Conservation (phyloP, 2,329 filamentous ascomycete species). For the Chaetomiaceae sp. region DNA sequence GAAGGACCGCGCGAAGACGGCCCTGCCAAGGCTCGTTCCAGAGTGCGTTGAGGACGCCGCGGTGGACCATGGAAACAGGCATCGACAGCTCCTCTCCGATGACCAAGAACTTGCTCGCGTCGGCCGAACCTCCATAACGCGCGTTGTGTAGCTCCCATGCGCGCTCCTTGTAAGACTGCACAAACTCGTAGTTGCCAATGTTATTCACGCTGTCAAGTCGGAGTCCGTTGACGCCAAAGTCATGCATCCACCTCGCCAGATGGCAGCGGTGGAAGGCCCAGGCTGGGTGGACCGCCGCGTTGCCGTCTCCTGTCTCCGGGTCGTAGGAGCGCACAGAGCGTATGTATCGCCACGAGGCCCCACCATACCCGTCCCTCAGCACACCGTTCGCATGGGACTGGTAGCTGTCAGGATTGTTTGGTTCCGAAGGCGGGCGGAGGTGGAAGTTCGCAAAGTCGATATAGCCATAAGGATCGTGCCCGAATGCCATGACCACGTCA, state of each 20-base stretch:
- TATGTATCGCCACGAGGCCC: constrained; percentile 22
- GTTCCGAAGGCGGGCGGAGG: constrained; percentile 20
- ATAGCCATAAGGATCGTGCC: constrained; percentile 23
- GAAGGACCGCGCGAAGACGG: constrained; percentile 19
- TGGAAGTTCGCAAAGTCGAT: constrained; percentile 23
- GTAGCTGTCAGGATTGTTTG: constrained; percentile 25
- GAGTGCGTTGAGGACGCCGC: constrained; percentile 22
- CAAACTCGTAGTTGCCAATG: constrained; percentile 26
- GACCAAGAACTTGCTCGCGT: constrained; percentile 24
- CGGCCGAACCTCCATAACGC: constrained; percentile 7
- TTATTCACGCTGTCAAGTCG: constrained; percentile 28
- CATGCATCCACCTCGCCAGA: constrained; percentile 25
- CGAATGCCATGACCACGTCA: constrained; percentile 27
- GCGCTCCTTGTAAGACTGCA: constrained; percentile 22
- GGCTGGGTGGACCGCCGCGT: constrained; percentile 11
- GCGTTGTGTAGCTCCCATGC: constrained; percentile 23
- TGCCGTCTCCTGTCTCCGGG: constrained; percentile 16
- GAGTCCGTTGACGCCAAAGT: constrained; percentile 24
- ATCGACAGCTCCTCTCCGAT: constrained; percentile 27
- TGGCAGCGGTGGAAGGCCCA: constrained; percentile 25
- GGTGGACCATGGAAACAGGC: constrained; percentile 21
- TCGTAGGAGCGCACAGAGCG: constrained; percentile 17
- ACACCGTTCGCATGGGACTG: constrained; percentile 19
- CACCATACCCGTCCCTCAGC: constrained; percentile 22
- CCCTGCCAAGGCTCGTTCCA: constrained; percentile 28